A percentile compares a stretch with the other conserved stretches of the same genome.
These are phyloP conservation scores for Leccinellum rugosiceps DNA, from an alignment of 768 basidiomycete genomes.

Conservation along the genomic window DNA sequence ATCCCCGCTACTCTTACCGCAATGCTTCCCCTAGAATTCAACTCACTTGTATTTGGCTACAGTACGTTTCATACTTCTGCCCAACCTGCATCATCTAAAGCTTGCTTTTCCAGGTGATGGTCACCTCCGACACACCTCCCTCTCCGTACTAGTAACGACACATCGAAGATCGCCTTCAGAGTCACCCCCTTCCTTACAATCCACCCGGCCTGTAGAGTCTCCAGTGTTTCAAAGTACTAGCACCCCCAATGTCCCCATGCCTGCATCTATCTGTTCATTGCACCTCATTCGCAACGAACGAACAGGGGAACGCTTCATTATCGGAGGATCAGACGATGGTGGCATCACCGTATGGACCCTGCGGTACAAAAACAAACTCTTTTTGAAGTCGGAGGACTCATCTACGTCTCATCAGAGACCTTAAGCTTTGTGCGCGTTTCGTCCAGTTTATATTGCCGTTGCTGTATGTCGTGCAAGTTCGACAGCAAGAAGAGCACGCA, in stretches of 20 bases:
- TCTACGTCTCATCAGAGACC: constrained; percentile 40
- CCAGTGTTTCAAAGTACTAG: constrained; percentile 33
- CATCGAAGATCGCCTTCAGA: not conserved
- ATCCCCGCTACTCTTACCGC: constrained; percentile 30
- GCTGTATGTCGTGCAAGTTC: constrained; percentile 51
- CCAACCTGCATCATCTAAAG: not conserved
- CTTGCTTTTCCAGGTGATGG: constrained; percentile 46
- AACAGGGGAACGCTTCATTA: constrained; percentile 58
- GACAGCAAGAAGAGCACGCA: constrained; percentile 40
- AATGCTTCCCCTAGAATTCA: constrained; percentile 54
- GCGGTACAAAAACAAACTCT: constrained; percentile 41
- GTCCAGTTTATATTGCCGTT: constrained; percentile 70
- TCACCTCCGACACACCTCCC: constrained; percentile 42
- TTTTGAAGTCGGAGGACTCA: not conserved
- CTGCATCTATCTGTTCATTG: constrained; percentile 44
- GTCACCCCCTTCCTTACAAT: constrained; percentile 1
- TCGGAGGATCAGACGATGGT: constrained; percentile 79
- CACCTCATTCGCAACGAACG: constrained; percentile 54
- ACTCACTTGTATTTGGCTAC: constrained; percentile 59
- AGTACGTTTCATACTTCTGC: constrained; percentile 38
- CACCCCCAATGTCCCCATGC: constrained; percentile 45
- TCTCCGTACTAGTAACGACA: constrained; percentile 34
- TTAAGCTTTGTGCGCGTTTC: constrained; percentile 69
- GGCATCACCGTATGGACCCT: constrained; percentile 71
- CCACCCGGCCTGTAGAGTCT: not conserved